phyloP scores from a whole-genome alignment of 129 eudicot species.

The Chrysanthemum seticuspe region DNA sequence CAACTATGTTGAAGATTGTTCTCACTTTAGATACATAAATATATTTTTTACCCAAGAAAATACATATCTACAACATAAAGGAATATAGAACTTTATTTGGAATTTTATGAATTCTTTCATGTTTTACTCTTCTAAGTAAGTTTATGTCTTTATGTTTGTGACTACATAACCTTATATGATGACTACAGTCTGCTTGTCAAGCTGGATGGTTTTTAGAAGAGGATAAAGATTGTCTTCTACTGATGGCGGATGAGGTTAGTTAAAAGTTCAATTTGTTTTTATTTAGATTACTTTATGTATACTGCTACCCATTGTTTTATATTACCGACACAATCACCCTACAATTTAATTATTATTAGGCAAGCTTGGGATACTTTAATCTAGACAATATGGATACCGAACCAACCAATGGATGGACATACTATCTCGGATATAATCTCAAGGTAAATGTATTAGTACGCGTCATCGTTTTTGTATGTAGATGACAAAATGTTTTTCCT shows the following conservation, averaged over 20 bases:
- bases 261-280: constrained; percentile 11
- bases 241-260: constrained; percentile 33
- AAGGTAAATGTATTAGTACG: constrained; percentile 19
- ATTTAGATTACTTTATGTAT: neutral
- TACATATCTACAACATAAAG: no score
- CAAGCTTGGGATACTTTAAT: constrained; percentile 19
- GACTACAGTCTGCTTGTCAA: constrained; percentile 37
- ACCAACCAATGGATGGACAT: constrained; percentile 31
- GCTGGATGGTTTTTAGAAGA: constrained; percentile 34
- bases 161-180: neutral
- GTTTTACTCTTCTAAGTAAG: neutral
- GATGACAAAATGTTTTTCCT: neutral
- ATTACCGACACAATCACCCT: neutral
- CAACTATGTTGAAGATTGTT: no score
- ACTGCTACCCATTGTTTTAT: neutral
- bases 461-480: neutral
- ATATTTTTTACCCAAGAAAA: no score
- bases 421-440: constrained; percentile 27
- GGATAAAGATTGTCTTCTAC: constrained; percentile 29
- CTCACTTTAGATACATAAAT: no score
- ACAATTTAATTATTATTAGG: constrained; percentile 20
- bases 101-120: neutral
- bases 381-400: constrained; percentile 24
- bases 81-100: neutral
- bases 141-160: neutral